A percentile compares a stretch with the other conserved stretches of the same genome.
These are phyloP conservation scores for Xylariaceae sp. DNA, from an alignment of 2,329 filamentous ascomycete species.

Conservation along the genomic window DNA sequence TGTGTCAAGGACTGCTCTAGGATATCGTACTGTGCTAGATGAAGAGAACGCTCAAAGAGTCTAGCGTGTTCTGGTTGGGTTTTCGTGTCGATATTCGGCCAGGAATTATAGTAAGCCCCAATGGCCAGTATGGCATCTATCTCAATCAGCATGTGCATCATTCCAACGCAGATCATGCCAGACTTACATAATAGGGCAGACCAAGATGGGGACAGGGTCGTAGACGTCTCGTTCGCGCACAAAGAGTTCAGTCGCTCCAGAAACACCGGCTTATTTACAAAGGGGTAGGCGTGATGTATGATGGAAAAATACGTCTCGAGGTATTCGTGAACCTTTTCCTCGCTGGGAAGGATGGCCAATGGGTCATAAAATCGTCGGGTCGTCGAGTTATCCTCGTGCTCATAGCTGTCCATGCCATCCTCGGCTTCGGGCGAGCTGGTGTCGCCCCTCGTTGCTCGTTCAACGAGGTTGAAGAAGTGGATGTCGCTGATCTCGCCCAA, in stretches of 20 bases:
- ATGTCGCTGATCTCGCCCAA: slow-evolving; percentile 2
- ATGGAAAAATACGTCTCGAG: slow-evolving; percentile 1
- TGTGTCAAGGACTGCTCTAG: slow-evolving; percentile 2
- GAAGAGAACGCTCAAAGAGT: slow-evolving; percentile 2
- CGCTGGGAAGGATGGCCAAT: background rate
- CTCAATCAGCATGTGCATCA: too few species aligned
- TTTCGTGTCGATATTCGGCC: background rate
- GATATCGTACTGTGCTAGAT: background rate
- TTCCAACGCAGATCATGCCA: too few species aligned
- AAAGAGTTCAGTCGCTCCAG: background rate
- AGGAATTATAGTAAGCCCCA: slow-evolving; percentile 3
- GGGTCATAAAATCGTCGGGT: background rate
- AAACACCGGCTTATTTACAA: background rate
- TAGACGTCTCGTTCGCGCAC: background rate
- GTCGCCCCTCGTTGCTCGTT: background rate
- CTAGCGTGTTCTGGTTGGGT: background rate
- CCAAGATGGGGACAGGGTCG: background rate
- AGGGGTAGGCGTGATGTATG: slow-evolving; percentile 2
- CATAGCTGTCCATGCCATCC: slow-evolving; percentile 1
- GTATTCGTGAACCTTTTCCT: background rate
- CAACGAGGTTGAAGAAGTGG: slow-evolving; percentile 2
- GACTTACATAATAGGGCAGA: slow-evolving; percentile 1
- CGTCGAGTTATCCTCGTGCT: slow-evolving; percentile 1
- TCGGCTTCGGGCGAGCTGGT: background rate
- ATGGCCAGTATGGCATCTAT: slow-evolving; percentile 1